Evolutionary conservation across 371 early-diverging fungal species (phyloP), one percentile per base, ranked within the genome.

Genomic region (Mortierella sp.): DNA sequence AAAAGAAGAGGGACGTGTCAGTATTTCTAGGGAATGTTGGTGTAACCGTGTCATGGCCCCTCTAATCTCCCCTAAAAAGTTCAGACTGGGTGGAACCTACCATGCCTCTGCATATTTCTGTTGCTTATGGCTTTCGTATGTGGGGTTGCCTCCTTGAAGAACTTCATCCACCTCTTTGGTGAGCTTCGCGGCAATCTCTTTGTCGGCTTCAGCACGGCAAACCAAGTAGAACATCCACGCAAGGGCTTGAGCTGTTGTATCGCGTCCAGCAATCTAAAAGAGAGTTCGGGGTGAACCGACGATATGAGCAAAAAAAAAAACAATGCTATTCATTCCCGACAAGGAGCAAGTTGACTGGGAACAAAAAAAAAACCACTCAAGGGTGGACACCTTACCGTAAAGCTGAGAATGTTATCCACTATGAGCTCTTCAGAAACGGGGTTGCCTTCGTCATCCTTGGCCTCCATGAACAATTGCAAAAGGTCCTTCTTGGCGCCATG

Each of bases 221-320:
- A 93, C 61, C 14, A 78, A 61, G 43, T 83, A 91, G 48, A 92
- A 79, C 16, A 84, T 71, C 93, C 93, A 93, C 0, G 86, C 81
- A 9, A 93, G 61, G 0, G 91, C 86, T 58, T 89, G 87, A 0
- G 93, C 93, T 2, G 93, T 92, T 0, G 93, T 92, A 45, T 89
- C 90, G 43, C 90, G 80, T n/a, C 89, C 92, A 14, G 85, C 84
- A 50, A 84, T 43, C 59, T 68, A 27, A 45, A 45, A 42, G 18
- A 28, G 83, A 61, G 90, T 89, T 91, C 47, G 89, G 89, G 54
- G 21, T 41, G 23, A 1, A 39, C 19, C 1, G 16, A 27, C 8
- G 23, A 57, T n/a, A 5, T 23, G 49, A 7, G 13, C n/a, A n/a
- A n/a, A n/a, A n/a, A n/a, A n/a, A n/a, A 10, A 26, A n/a, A 18